phyloP scores from a whole-genome alignment of 768 basidiomycete genomes.

The Macrocybe gigantea region DNA sequence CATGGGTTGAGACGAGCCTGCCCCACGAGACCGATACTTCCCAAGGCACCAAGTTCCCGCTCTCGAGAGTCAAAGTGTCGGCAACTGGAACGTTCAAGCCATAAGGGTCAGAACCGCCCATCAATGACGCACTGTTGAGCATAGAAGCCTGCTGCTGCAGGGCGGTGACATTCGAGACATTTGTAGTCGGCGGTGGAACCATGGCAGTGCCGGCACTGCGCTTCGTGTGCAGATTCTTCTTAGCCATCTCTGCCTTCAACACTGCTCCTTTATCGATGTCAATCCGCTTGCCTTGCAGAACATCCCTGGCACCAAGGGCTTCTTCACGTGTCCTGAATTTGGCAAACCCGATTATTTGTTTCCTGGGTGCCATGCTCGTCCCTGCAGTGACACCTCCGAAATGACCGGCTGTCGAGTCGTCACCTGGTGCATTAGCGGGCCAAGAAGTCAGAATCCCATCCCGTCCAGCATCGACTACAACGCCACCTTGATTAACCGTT shows the following conservation, averaged over 20 bases:
- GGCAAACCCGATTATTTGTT: constrained; percentile 98
- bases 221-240: constrained; percentile 98
- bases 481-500: constrained; percentile 76
- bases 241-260: constrained; percentile 98
- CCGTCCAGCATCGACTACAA: constrained; percentile 72
- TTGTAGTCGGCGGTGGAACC: constrained; percentile 19
- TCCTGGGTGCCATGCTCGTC: constrained; percentile 58
- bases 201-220: constrained; percentile 70
- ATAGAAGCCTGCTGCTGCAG: constrained; percentile 9
- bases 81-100: constrained; percentile 5
- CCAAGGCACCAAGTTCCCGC: constrained; percentile 39
- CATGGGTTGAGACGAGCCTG: constrained; percentile 27
- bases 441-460: constrained; percentile 71
- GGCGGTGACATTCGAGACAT: constrained; percentile 9
- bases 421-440: constrained; percentile 35
- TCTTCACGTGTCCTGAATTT: constrained; percentile 87
- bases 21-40: constrained; percentile 37
- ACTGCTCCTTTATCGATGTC: constrained; percentile 92
- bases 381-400: constrained; percentile 21
- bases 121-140: constrained; percentile 17
- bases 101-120: constrained; percentile 18
- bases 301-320: constrained; percentile 82
- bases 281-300: constrained; percentile 83
- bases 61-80: constrained; percentile 37
- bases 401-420: constrained; percentile 25